Evolutionary conservation across 345 rosid genomes (phyloP), one percentile per base, ranked within the genome.

Genomic region (Camelina hispida): DNA sequence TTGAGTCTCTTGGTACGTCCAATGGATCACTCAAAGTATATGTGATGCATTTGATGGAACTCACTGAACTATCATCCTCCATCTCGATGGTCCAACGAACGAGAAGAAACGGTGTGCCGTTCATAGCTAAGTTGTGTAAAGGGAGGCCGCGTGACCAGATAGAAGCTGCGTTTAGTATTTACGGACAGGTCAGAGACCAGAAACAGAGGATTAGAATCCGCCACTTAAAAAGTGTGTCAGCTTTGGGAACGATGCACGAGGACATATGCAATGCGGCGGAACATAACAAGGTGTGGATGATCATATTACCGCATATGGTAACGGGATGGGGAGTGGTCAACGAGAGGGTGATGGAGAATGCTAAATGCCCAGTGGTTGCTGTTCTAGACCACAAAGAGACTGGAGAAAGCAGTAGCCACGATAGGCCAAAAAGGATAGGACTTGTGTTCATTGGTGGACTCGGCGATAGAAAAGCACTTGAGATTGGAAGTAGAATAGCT

Each of bases 1-100:
- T 14, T 17, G 76, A n/a, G 35, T 65, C 74, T 40, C 23, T 53
- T 54, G 53, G 81, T 62, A 51, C 53, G 13, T 15, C 55, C 20
- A 55, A 52, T 16, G 72, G 38, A 38, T 37, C 72, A 53, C 37
- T 68, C 51, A 37, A 22, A 68, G n/a, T 68, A 5, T 68, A 67
- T 50, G 54, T 50, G 13, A 3, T 50, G 13, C 54, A 50, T 11
- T 17, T 50, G 25, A 17, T 50, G 23, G 54, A 50, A 50, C 54
- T 50, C 54, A 50, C 23, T 18, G 13, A 50, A 12, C 54, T 22
- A 50, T 50, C 54, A 50, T 16, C 23, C 12, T 50, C 54, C 10
- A 50, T 50, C 25, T 17, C 54, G 13, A 18, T 50, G 54, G 54
- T 48, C 18, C 53, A 48, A 17, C 23, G 53, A 17, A 48, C 53